Percentiles rank a stretch among this genome's conserved stretches.
Evolutionary conservation across 495 filamentous ascomycete genomes (phyloP).

Genomic region (Penicillium pulvis): DNA sequence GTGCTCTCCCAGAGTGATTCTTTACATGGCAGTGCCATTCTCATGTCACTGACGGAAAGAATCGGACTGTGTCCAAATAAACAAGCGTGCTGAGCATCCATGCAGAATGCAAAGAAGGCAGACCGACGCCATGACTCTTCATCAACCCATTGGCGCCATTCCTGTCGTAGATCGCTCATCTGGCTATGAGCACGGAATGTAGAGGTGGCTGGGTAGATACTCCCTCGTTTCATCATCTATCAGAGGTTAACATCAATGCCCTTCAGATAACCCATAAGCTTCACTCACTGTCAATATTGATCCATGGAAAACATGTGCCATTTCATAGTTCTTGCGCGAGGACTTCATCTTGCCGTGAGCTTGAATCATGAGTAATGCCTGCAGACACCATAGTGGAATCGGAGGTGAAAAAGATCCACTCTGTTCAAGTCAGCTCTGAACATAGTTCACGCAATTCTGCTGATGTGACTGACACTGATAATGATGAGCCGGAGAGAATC

Average conservation of each 20-base stretch:
- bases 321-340: slow-evolving; percentile 20
- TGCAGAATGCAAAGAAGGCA: slow-evolving; percentile 24
- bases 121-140: slow-evolving; percentile 20
- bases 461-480: background rate
- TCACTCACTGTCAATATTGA: slow-evolving; percentile 19
- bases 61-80: slow-evolving; percentile 23
- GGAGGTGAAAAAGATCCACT: slow-evolving; percentile 12
- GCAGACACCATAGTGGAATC: slow-evolving; percentile 18
- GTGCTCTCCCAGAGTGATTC: slow-evolving; percentile 23
- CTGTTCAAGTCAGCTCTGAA: background rate
- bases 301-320: slow-evolving; percentile 24
- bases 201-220: background rate
- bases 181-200: background rate
- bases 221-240: slow-evolving; percentile 1
- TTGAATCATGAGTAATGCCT: slow-evolving; percentile 19
- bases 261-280: background rate
- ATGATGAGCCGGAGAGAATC: background rate
- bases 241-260: background rate
- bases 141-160: slow-evolving; percentile 22
- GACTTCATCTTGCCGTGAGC: slow-evolving; percentile 22
- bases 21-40: slow-evolving; percentile 18
- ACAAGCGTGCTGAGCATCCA: slow-evolving; percentile 26
- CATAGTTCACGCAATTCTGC: no score
- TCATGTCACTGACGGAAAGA: slow-evolving; percentile 21
- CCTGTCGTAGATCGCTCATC: background rate